Percentiles rank a stretch among this genome's conserved stretches.
phyloP scores from a whole-genome alignment of 176 grass and related monocot species.

The Triticum urartu region DNA sequence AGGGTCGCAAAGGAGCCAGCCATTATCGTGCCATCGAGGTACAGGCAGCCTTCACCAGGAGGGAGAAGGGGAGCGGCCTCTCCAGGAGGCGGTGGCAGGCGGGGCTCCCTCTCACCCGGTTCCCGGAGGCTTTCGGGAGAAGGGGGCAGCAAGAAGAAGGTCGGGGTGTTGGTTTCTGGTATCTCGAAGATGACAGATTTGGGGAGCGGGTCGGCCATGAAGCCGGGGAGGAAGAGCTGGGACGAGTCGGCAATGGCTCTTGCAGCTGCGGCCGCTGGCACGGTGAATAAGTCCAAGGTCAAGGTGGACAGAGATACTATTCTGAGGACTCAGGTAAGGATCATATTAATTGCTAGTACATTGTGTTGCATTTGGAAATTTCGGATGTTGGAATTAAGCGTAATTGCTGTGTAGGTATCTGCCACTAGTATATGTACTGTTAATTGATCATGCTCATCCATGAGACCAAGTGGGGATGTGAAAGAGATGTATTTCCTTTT shows the following conservation, averaged over 20 bases:
- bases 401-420: background rate
- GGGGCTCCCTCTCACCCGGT: constrained; percentile 57
- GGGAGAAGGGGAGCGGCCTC: constrained; percentile 51
- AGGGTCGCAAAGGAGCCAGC: constrained; percentile 56
- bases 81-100: constrained; percentile 43
- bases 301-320: constrained; percentile 57
- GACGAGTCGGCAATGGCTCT: constrained; percentile 50
- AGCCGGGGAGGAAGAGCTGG: constrained; percentile 84
- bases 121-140: constrained; percentile 50
- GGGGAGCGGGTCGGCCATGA: constrained; percentile 42
- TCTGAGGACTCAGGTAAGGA: constrained; percentile 82
- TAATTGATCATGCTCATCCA: constrained; percentile 1
- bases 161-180: constrained; percentile 68
- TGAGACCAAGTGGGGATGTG: background rate
- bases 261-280: background rate
- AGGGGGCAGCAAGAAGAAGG: constrained; percentile 60
- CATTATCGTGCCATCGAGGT: constrained; percentile 78
- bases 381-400: background rate
- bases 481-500: background rate
- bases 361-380: background rate
- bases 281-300: constrained; percentile 44
- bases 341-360: constrained; percentile 5
- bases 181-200: constrained; percentile 78
- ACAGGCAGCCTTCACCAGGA: constrained; percentile 67
- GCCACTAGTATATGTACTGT: too few species aligned